These are phyloP conservation scores for Dovyalis caffra DNA, from an alignment of 345 rosid genomes.

Conservation along the genomic window DNA sequence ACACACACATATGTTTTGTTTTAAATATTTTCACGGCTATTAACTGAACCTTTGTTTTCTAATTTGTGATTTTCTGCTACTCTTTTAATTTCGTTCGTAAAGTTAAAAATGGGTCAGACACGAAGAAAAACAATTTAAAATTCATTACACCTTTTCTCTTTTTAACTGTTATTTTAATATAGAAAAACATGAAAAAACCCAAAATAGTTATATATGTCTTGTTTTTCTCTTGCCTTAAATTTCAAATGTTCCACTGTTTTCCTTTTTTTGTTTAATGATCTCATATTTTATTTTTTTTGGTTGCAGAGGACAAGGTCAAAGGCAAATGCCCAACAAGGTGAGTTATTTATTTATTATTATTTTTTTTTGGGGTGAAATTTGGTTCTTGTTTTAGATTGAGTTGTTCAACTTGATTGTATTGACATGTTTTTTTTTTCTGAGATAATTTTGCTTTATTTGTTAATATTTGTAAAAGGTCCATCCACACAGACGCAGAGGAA, in stretches of 20 bases:
- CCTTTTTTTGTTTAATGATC: neutral
- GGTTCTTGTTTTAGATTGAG: neutral
- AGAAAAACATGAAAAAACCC: neutral
- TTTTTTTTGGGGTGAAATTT: neutral
- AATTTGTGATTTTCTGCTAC: neutral
- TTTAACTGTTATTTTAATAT: too few species aligned
- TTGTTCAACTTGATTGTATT: neutral
- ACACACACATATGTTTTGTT: neutral
- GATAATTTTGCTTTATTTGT: neutral
- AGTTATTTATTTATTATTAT: neutral
- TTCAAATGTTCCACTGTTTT: neutral
- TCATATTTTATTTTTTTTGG: neutral
- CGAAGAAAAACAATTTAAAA: neutral
- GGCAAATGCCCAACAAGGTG: constrained; percentile 8
- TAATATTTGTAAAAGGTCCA: constrained; percentile 13
- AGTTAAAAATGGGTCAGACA: neutral
- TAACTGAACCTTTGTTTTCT: too few species aligned
- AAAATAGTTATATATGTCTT: neutral
- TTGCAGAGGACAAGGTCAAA: neutral
- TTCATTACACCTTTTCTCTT: too few species aligned
- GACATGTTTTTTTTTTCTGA: neutral
- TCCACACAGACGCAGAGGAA: constrained; percentile 26
- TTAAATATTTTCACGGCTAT: neutral
- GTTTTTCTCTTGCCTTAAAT: neutral
- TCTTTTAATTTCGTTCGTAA: neutral